These are phyloP conservation scores for Calophaca sinica DNA, from an alignment of 306 rosid genomes.

Conservation along the genomic window DNA sequence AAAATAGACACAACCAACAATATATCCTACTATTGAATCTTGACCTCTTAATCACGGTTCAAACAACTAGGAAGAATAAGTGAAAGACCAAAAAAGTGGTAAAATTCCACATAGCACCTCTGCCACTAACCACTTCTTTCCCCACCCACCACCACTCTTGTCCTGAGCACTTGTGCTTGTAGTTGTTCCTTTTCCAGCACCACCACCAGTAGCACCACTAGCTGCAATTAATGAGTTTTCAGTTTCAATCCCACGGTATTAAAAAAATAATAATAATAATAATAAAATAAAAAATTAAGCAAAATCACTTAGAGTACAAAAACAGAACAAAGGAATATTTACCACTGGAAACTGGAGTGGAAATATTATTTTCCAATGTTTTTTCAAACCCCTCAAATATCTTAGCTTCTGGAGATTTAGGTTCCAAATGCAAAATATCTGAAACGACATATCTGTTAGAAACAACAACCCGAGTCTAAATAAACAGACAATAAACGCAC, in stretches of 20 bases:
- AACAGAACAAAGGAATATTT: not conserved
- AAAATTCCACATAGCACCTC: conserved; percentile 51
- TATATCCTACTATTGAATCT: not conserved
- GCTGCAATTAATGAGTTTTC: conserved; percentile 37
- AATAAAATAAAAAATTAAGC: not conserved
- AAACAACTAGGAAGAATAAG: conserved; percentile 48
- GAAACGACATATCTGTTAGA: conserved; percentile 12
- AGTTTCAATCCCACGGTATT: conserved; percentile 3
- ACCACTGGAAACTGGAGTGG: conserved; percentile 54
- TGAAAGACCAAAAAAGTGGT: conserved; percentile 49
- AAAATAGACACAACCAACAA: not conserved
- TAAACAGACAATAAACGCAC: too few species aligned
- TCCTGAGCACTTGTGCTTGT: conserved; percentile 21
- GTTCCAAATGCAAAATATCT: conserved; percentile 78
- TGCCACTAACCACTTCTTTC: conserved; percentile 46
- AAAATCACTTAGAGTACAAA: not conserved
- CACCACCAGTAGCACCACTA: conserved; percentile 33
- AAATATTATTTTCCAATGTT: conserved; percentile 1
- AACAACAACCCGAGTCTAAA: too few species aligned
- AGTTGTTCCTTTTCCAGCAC: conserved; percentile 38
- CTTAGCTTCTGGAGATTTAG: conserved; percentile 68
- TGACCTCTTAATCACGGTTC: conserved; percentile 24
- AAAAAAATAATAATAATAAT: not conserved
- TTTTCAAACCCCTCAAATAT: conserved; percentile 54
- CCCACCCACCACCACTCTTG: conserved; percentile 55